These are phyloP conservation scores for Lipomyces japonicus DNA, from an alignment of 805 yeast species.

Conservation along the genomic window DNA sequence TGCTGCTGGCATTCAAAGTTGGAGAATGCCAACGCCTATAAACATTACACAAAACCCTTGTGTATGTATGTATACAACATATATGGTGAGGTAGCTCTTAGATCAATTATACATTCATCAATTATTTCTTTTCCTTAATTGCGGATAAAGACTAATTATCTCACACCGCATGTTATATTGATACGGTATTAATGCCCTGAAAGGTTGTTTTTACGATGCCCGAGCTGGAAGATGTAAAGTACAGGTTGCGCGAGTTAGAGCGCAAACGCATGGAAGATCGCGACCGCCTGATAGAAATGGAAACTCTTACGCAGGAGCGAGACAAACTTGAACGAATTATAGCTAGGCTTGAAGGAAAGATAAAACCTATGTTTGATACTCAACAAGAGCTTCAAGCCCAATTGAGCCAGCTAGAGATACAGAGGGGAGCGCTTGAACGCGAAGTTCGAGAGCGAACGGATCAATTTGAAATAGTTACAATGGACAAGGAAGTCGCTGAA, in stretches of 20 bases:
- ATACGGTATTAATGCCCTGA: slow-evolving; percentile 1
- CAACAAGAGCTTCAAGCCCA: slow-evolving; percentile 29
- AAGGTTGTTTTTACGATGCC: neutral
- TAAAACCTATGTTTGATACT: slow-evolving; percentile 35
- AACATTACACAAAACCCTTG: too few relatives aligned
- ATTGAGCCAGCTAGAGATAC: slow-evolving; percentile 24
- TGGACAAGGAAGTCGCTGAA: slow-evolving; percentile 41
- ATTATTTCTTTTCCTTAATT: too few relatives aligned
- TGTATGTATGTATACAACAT: too few relatives aligned
- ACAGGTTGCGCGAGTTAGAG: slow-evolving; percentile 21
- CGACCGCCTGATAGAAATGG: slow-evolving; percentile 22
- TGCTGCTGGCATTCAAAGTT: too few relatives aligned
- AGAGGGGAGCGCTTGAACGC: slow-evolving; percentile 25
- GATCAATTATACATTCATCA: too few relatives aligned
- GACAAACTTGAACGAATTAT: slow-evolving; percentile 31
- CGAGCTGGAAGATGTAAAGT: slow-evolving; percentile 6
- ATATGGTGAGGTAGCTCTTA: too few relatives aligned
- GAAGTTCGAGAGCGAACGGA: slow-evolving; percentile 30
- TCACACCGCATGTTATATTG: neutral
- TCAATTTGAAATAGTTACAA: slow-evolving; percentile 35
- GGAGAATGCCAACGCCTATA: too few relatives aligned
- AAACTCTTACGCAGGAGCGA: slow-evolving; percentile 27
- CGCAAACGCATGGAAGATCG: slow-evolving; percentile 33
- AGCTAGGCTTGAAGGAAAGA: slow-evolving; percentile 33
- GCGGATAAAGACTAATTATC: too few relatives aligned